Percentiles rank a stretch among this genome's conserved stretches.
These are phyloP conservation scores for Moniliophthora roreri DNA, from an alignment of 1,284 basidiomycete species.

Conservation along the genomic window DNA sequence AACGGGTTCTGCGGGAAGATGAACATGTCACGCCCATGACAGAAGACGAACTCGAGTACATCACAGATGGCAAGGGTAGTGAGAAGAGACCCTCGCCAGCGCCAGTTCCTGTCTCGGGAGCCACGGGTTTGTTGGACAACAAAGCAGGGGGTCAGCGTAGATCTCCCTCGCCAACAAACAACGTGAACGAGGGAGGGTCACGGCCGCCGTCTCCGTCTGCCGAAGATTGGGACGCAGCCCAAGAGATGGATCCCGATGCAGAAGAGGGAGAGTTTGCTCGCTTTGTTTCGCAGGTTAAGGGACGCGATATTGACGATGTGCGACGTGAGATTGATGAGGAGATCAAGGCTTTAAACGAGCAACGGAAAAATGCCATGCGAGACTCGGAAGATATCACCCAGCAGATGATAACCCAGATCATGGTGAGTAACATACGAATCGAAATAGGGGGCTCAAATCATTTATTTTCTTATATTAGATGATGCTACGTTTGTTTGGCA, in stretches of 20 bases:
- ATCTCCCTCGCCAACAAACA: constrained; percentile 24
- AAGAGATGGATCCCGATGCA: constrained; percentile 78
- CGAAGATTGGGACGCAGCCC: constrained; percentile 67
- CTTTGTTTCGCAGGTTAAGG: constrained; percentile 89
- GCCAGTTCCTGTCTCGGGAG: constrained; percentile 3
- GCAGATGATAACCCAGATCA: constrained; percentile 95
- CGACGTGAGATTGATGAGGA: constrained; percentile 91
- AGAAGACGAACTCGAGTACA: no score
- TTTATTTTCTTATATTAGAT: constrained; percentile 29
- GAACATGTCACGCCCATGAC: no score
- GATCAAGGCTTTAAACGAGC: constrained; percentile 78
- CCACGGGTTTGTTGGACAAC: constrained; percentile 21
- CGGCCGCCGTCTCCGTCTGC: constrained; percentile 47
- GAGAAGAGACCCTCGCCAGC: background rate
- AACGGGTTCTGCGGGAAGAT: no score
- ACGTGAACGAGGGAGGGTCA: constrained; percentile 45
- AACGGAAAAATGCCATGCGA: constrained; percentile 86
- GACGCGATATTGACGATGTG: constrained; percentile 78
- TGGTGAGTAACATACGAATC: constrained; percentile 51
- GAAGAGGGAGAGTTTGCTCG: constrained; percentile 92
- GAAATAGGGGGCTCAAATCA: background rate
- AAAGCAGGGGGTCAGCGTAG: constrained; percentile 22
- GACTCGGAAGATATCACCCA: constrained; percentile 95
- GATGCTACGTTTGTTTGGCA: constrained; percentile 91
- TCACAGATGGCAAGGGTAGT: no score